Base-by-base conservation (phyloP, 768 basidiomycete genomes). In the Exsudoporus frostii region DNA sequence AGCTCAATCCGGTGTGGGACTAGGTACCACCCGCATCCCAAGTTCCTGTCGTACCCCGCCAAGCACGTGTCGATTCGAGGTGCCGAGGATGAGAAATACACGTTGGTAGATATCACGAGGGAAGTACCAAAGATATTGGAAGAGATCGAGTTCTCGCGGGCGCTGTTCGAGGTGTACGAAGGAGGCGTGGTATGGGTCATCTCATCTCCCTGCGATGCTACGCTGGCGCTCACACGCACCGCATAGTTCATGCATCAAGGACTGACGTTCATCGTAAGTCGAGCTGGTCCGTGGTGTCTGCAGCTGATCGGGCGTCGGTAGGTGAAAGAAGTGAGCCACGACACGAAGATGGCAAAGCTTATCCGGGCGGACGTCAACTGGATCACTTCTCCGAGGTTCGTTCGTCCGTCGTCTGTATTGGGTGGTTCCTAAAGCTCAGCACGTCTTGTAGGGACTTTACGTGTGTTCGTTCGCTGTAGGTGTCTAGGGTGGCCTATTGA, bases 101-200 rank as follows among this genome's bases (percentile, higher is more conserved):
- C 75, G 20, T 77, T 93, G 17, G 76, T 93, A 11, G 85, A 91
- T 56, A 64, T 89, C 37, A 81, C 76, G 14, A 76, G 71, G 40
- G 61, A 71, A 1, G 63, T 34, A 1, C 61, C 67, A 2, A 69
- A 53, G 54, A 75, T 90, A 30, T 63, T 96, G 9, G 92, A 96
- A 70, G 90, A 94, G 65, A 74, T 92, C 22, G 93, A 95, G 68
- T 68, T 86, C 38, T 91, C 88, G 20, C 75, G 92, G 29, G 90
- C 91, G 0, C 71, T 92, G 50, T 96, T 94, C 58, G 93, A 95
- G 68, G 72, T 90, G 9, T 96, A 94, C 61, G 92, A 94, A 71
- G 93, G 92, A 13, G 92, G 85, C 5, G 84, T 95, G 56, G 89
- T 90, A 67, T 19, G 58, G n/a, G 76, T 74, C 30, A 7, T 39